Percentiles rank a stretch among this genome's conserved stretches.
phyloP scores from a whole-genome alignment of 176 grass and related monocot species.

The Themeda triandra region DNA sequence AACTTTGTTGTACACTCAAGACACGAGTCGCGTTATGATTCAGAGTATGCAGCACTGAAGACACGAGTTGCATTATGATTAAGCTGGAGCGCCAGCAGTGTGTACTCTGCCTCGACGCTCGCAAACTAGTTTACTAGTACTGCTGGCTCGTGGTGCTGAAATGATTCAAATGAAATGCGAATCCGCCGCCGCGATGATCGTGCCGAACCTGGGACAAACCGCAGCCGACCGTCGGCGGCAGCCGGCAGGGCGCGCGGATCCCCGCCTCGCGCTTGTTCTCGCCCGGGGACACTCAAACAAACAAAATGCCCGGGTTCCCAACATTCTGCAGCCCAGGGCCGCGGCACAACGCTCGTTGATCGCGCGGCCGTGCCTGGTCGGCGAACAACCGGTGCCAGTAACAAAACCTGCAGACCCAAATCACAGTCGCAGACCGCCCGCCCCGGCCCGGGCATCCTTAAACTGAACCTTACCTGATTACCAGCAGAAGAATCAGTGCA shows the following conservation, averaged over 20 bases:
- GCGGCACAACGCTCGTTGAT: conserved; percentile 18
- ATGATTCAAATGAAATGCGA: not conserved
- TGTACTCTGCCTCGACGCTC: too few species aligned
- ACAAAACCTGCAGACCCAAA: not conserved
- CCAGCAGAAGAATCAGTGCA: not conserved
- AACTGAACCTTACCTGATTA: not conserved
- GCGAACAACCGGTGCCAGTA: not conserved
- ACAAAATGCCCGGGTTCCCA: not conserved
- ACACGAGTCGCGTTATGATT: too few species aligned
- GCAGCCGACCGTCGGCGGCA: not conserved
- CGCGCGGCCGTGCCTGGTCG: conserved; percentile 18
- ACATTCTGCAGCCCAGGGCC: not conserved
- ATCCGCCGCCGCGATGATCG: not conserved
- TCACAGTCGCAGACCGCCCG: not conserved
- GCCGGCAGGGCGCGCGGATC: not conserved
- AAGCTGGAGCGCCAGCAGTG: too few species aligned
- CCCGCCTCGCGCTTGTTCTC: not conserved
- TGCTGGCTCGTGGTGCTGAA: not conserved
- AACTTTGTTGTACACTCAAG: too few species aligned
- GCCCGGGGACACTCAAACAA: conserved; percentile 16
- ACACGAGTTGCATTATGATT: too few species aligned
- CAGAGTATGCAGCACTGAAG: too few species aligned
- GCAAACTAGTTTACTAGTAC: too few species aligned
- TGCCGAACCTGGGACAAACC: not conserved
- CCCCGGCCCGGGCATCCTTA: not conserved